Percentiles rank a stretch among this genome's conserved stretches.
Evolutionary conservation across 257 asterid genomes (phyloP).

Genomic region (Voacanga thouarsii): DNA sequence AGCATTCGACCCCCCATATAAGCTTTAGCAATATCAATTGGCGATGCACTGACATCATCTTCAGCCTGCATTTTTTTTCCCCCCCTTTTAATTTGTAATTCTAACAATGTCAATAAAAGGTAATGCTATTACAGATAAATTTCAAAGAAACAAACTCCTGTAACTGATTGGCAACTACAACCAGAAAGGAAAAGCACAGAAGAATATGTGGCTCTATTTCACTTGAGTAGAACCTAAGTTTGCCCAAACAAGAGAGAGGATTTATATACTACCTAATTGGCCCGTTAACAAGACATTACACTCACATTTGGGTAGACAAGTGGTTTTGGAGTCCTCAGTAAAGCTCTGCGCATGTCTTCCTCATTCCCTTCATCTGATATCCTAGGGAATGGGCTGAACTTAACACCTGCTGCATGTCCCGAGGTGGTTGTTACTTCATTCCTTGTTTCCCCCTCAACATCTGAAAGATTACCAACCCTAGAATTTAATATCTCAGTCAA

Average conservation of each 20-base stretch:
- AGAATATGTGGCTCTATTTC: too few relatives aligned
- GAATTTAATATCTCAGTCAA: slow-evolving; percentile 62
- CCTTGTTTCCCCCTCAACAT: slow-evolving; percentile 36
- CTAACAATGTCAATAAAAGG: background rate
- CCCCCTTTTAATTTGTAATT: background rate
- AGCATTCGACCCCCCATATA: slow-evolving; percentile 74
- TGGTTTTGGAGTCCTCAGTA: slow-evolving; percentile 29
- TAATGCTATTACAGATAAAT: background rate
- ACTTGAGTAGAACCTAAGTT: background rate
- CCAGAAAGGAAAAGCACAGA: background rate
- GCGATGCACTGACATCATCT: slow-evolving; percentile 68
- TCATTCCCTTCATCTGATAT: slow-evolving; percentile 36
- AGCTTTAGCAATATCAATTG: slow-evolving; percentile 88
- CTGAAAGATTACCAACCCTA: slow-evolving; percentile 27
- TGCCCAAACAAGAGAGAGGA: background rate
- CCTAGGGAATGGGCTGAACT: slow-evolving; percentile 35
- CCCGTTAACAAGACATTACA: slow-evolving; percentile 5
- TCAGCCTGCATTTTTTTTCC: slow-evolving; percentile 41
- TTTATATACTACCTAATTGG: background rate
- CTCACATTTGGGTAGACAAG: slow-evolving; percentile 49
- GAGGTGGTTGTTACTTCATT: slow-evolving; percentile 30
- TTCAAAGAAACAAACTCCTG: background rate
- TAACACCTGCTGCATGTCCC: slow-evolving; percentile 34
- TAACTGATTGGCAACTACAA: background rate
- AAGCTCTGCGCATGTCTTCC: slow-evolving; percentile 28